Base-by-base conservation (phyloP, 768 basidiomycete species). In the Cytidiella melzeri region DNA sequence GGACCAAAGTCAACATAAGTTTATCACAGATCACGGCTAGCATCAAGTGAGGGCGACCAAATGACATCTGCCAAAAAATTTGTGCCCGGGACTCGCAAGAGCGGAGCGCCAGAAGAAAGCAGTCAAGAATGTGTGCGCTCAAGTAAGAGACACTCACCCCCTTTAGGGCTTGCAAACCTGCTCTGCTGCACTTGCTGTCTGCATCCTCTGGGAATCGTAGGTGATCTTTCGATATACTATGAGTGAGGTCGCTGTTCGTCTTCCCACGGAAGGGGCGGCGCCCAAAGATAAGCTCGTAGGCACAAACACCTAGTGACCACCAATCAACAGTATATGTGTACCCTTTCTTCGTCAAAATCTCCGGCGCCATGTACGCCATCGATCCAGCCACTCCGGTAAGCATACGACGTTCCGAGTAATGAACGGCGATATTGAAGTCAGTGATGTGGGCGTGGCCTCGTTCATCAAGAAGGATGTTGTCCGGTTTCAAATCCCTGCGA, bases 371-470 rank as follows among this genome's bases (percentile, higher is more conserved):
- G 65, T 99, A 99, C 2, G 95, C 95, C 94, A 98, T 95, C 45
- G 92, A 95, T 7, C 95, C 95, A 20, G 95, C 95, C 0, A 99
- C 88, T 20, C 93, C 92, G 11, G 88, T 93, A 21, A 87, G 67
- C 27, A 92, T 69, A 50, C 86, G 79, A 48, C 89, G 78, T 50
- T 96, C 92, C 4, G 85, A 82, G 63, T 89, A 98, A 66, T 99
- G 95, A 5, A 98, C 92, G 13, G 95, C 95, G 51, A 99, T 99
- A 65, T 99, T 99, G 69, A 99, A 96, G 65, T 99, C 95, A 0
- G 87, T 98, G 54, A 99, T 73, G 66, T 99, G 95, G 5, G 94
- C 94, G 60, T 99, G 93, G 1, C 95, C 95, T 43, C 79, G 76
- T 61, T 96, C 94, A 65, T 99, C 95, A 15, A 98, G 81, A 15